Conservation (phyloP, 345 rosid species). For the Noccaea caerulescens region DNA sequence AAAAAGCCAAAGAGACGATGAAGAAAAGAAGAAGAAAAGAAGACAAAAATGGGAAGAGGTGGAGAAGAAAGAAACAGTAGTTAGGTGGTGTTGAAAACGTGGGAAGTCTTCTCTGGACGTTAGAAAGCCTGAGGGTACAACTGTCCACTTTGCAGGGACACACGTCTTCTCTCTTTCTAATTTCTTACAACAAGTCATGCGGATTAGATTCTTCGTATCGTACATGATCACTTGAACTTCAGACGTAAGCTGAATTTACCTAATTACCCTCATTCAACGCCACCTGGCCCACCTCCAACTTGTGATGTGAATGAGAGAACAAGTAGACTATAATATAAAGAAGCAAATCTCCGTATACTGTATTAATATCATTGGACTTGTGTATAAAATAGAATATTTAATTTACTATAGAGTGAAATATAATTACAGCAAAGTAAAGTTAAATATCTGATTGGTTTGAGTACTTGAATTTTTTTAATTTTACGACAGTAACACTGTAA, state of each 20-base stretch:
- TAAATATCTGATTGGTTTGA: too few species aligned
- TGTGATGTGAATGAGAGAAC: slow-evolving; percentile 1
- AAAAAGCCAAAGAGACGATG: neutral
- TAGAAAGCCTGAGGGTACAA: slow-evolving; percentile 23
- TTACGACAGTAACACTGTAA: too few species aligned
- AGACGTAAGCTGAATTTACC: slow-evolving; percentile 32
- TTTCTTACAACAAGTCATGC: slow-evolving; percentile 7
- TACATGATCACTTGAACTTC: slow-evolving; percentile 6
- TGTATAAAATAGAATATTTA: too few species aligned
- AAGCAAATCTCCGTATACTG: neutral
- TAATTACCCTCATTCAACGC: slow-evolving; percentile 6
- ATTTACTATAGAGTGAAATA: too few species aligned
- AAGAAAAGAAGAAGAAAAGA: too few species aligned
- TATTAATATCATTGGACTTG: neutral
- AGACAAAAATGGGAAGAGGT: slow-evolving; percentile 37
- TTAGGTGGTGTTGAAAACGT: slow-evolving; percentile 44
- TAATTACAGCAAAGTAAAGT: too few species aligned
- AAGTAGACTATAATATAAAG: neutral
- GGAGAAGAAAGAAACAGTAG: slow-evolving; percentile 43
- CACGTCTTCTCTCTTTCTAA: slow-evolving; percentile 25
- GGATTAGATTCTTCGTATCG: slow-evolving; percentile 30
- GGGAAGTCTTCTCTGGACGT: slow-evolving; percentile 34
- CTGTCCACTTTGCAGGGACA: slow-evolving; percentile 36
- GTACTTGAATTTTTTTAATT: too few species aligned
- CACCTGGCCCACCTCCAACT: neutral